phyloP scores from a whole-genome alignment of 2,329 filamentous ascomycete genomes.

The Arachnomyces sp. region DNA sequence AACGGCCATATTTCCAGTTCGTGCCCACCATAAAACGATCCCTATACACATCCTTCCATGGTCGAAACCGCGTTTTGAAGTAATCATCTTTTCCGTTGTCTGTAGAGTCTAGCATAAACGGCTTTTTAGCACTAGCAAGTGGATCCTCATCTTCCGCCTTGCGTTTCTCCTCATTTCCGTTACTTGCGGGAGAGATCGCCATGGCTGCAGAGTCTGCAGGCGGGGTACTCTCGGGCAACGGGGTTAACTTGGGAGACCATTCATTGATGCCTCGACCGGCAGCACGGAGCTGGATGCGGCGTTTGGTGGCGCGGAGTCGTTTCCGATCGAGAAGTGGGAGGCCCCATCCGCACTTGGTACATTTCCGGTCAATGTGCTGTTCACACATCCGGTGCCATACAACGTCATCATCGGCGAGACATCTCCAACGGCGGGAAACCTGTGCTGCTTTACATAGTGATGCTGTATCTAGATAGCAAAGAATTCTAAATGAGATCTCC shows the following conservation, averaged over 20 bases:
- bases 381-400: constrained; percentile 99
- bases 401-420: constrained; percentile 89
- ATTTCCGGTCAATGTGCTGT: constrained; percentile 90
- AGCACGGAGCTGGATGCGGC: constrained; percentile 67
- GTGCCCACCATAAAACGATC: constrained; percentile 92
- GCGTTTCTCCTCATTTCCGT: not conserved
- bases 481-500: constrained; percentile 87
- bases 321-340: constrained; percentile 84
- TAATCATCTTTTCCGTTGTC: constrained; percentile 37
- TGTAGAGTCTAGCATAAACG: constrained; percentile 8
- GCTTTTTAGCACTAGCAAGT: not conserved
- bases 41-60: constrained; percentile 96
- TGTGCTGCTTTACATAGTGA: constrained; percentile 94
- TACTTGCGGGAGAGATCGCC: constrained; percentile 1
- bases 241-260: constrained; percentile 45
- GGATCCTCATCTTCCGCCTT: not conserved
- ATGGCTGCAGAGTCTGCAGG: constrained; percentile 1
- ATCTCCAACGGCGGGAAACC: constrained; percentile 81
- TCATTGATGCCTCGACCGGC: constrained; percentile 51
- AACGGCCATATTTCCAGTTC: constrained; percentile 96
- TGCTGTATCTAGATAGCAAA: constrained; percentile 85
- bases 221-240: constrained; percentile 32
- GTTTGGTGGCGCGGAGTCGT: constrained; percentile 75
- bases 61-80: constrained; percentile 50
- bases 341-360: constrained; percentile 92